These are phyloP conservation scores for Barnettozyma hawaiiensis DNA, from an alignment of 1,139 yeast genomes.

Conservation along the genomic window DNA sequence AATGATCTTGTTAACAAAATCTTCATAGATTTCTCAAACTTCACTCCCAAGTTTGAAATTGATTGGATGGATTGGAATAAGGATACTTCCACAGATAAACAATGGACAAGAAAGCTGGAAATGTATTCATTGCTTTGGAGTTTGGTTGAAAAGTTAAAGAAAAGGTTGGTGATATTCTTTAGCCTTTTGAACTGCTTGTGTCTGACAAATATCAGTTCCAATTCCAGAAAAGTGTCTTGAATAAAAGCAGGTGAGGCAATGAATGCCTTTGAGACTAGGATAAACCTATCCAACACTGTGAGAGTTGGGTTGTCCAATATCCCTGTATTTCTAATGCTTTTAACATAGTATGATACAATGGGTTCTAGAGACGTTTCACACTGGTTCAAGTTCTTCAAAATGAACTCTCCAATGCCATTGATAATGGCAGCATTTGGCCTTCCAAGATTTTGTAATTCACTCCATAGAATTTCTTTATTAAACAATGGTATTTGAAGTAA, in stretches of 20 bases:
- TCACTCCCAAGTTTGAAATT: conserved; percentile 8
- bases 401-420: conserved; percentile 11
- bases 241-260: conserved; percentile 9
- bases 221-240: conserved; percentile 3
- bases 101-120: conserved; percentile 6
- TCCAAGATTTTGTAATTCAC: conserved; percentile 13
- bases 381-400: neutral
- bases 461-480: conserved; percentile 12
- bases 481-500: conserved; percentile 14
- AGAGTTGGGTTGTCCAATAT: neutral
- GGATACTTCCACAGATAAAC: conserved; percentile 11
- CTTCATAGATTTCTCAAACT: conserved; percentile 23
- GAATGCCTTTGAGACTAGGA: conserved; percentile 7
- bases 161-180: conserved; percentile 28
- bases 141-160: conserved; percentile 26
- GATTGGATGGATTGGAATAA: conserved; percentile 4
- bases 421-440: conserved; percentile 16
- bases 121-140: conserved; percentile 11
- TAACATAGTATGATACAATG: conserved; percentile 8
- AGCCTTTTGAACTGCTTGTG: conserved; percentile 26
- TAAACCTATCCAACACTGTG: conserved; percentile 15
- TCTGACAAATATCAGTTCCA: conserved; percentile 8
- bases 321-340: neutral
- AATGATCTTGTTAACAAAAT: conserved; percentile 23
- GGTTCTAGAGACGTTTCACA: conserved; percentile 2